These are phyloP conservation scores for Encephalitozoon romaleae DNA, from an alignment of 371 early-diverging fungal species.

Conservation along the genomic window DNA sequence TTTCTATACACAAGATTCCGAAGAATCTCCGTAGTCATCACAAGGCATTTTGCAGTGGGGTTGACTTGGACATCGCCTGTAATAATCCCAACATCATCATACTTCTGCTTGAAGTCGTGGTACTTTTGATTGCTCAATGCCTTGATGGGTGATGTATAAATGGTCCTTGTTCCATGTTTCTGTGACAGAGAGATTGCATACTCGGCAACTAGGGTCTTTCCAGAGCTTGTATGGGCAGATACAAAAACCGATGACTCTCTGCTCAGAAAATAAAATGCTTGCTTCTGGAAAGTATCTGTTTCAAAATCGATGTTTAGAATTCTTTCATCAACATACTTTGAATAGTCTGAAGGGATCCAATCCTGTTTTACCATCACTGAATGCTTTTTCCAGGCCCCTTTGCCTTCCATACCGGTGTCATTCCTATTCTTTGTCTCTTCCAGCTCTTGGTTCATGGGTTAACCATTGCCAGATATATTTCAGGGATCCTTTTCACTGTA, in stretches of 20 bases:
- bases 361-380: neutral
- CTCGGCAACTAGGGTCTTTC: constrained; percentile 97
- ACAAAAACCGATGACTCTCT: constrained; percentile 87
- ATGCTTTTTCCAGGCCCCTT: neutral
- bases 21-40: constrained; percentile 99
- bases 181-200: constrained; percentile 82
- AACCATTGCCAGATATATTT: neutral
- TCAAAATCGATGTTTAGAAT: constrained; percentile 65
- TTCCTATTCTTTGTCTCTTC: no score
- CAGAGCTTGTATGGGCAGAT: constrained; percentile 97
- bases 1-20: constrained; percentile 91
- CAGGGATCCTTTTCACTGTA: no score
- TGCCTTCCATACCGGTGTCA: neutral
- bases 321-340: constrained; percentile 19
- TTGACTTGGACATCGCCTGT: constrained; percentile 97
- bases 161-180: constrained; percentile 64
- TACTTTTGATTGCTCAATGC: constrained; percentile 97
- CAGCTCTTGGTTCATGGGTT: neutral
- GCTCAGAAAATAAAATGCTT: constrained; percentile 85
- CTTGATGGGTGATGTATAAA: constrained; percentile 98
- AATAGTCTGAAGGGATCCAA: constrained; percentile 40
- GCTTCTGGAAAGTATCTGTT: constrained; percentile 93
- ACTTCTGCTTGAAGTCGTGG: constrained; percentile 78
- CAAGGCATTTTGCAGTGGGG: constrained; percentile 81
- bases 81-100: constrained; percentile 80